phyloP scores from a whole-genome alignment of 2,329 filamentous ascomycete species.

The Diplodia sapinea region DNA sequence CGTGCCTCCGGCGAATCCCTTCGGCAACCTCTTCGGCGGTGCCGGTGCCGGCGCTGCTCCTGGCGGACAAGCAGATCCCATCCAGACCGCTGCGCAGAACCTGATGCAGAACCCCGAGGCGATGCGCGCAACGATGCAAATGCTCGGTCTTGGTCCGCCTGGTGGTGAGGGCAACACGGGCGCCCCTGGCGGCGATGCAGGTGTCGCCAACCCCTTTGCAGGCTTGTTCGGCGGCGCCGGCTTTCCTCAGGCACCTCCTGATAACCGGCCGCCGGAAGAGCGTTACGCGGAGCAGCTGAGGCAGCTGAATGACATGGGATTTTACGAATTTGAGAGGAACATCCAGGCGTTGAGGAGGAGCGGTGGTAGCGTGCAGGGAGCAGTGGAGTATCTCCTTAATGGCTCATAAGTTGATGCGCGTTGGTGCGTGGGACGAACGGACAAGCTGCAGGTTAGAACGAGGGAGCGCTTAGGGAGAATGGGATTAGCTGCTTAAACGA shows the following conservation, averaged over 20 bases:
- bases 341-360: conserved; percentile 84
- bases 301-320: conserved; percentile 98
- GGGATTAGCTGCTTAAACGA: not conserved
- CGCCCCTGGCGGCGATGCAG: conserved; percentile 53
- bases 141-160: conserved; percentile 57
- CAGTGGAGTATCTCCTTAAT: conserved; percentile 71
- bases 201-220: conserved; percentile 52
- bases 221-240: conserved; percentile 47
- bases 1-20: conserved; percentile 61
- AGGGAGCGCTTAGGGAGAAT: not conserved
- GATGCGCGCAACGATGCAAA: conserved; percentile 59
- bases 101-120: conserved; percentile 65
- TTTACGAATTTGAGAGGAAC: conserved; percentile 95
- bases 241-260: conserved; percentile 58
- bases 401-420: conserved; percentile 3
- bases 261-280: conserved; percentile 91
- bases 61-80: conserved; percentile 55
- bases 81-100: conserved; percentile 53
- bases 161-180: conserved; percentile 45
- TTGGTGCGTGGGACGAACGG: too few relatives aligned
- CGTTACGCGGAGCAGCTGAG: conserved; percentile 87
- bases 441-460: not conserved
- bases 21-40: conserved; percentile 66
- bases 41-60: conserved; percentile 35
- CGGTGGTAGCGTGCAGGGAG: conserved; percentile 93